A percentile compares a stretch with the other conserved stretches of the same genome.
Conservation (phyloP, 148 eudicot species). For the Talinum fruticosum region DNA sequence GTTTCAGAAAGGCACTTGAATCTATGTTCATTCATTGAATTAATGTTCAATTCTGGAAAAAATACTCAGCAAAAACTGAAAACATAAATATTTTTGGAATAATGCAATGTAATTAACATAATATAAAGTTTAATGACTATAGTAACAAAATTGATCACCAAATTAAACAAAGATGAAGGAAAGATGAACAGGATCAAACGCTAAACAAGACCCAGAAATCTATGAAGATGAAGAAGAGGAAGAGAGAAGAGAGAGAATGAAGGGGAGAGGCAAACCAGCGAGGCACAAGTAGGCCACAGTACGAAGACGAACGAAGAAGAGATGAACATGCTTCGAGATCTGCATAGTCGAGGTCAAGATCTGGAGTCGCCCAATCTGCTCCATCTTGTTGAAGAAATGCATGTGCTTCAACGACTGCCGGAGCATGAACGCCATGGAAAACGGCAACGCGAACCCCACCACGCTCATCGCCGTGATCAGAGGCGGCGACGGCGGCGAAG, state of each 20-base stretch:
- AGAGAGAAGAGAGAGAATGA: constrained; percentile 2
- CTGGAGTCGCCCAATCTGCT: constrained; percentile 79
- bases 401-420: constrained; percentile 63
- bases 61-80: too few species aligned
- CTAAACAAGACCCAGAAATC: too few species aligned
- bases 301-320: constrained; percentile 61
- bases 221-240: too few species aligned
- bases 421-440: constrained; percentile 66
- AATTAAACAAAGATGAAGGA: too few species aligned
- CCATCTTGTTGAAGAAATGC: constrained; percentile 82
- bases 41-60: too few species aligned
- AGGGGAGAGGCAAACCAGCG: constrained; percentile 48
- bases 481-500: constrained; percentile 28
- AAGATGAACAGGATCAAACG: too few species aligned
- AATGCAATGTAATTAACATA: too few species aligned
- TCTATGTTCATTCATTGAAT: too few species aligned
- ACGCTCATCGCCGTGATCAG: constrained; percentile 38
- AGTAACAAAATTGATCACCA: too few species aligned
- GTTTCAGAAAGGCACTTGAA: too few species aligned
- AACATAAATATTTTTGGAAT: too few species aligned
- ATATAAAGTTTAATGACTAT: too few species aligned
- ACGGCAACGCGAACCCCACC: constrained; percentile 65
- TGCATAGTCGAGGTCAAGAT: constrained; percentile 70
- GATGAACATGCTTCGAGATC: constrained; percentile 57
- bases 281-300: constrained; percentile 57